phyloP scores from a whole-genome alignment of 441 rosid genomes.

The Erysimum cheiri region DNA sequence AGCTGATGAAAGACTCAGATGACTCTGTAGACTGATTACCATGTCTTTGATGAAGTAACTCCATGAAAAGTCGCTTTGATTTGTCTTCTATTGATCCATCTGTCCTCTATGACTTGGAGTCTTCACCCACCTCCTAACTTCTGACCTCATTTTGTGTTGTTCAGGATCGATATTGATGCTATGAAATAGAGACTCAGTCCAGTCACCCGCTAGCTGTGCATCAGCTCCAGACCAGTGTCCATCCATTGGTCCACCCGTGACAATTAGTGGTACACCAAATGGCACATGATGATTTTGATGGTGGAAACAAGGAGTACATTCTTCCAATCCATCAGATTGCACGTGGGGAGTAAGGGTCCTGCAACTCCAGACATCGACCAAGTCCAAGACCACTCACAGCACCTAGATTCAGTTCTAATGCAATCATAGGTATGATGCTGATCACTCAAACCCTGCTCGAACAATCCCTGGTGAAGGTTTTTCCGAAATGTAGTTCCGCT shows the following conservation, averaged over 20 bases:
- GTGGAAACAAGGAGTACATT: constrained; percentile 49
- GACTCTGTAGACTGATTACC: constrained; percentile 44
- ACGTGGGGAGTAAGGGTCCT: constrained; percentile 20
- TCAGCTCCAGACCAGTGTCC: constrained; percentile 53
- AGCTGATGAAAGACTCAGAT: constrained; percentile 45
- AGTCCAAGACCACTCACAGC: constrained; percentile 48
- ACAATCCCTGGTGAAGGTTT: constrained; percentile 49
- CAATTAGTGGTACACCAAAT: constrained; percentile 44
- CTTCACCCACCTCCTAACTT: constrained; percentile 46
- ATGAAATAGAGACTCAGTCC: constrained; percentile 52
- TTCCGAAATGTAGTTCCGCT: constrained; percentile 53
- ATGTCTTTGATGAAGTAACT: constrained; percentile 55
- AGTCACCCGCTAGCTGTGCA: constrained; percentile 50
- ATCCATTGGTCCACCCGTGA: constrained; percentile 44
- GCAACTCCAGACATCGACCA: constrained; percentile 47
- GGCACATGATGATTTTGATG: constrained; percentile 46
- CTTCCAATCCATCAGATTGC: constrained; percentile 50
- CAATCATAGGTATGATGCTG: constrained; percentile 50
- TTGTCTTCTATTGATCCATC: constrained; percentile 53
- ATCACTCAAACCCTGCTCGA: constrained; percentile 55
- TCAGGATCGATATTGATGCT: constrained; percentile 50
- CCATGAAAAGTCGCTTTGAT: constrained; percentile 58
- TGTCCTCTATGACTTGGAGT: constrained; percentile 58
- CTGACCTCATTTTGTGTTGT: constrained; percentile 48
- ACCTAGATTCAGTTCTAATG: constrained; percentile 52